A percentile compares a stretch with the other conserved stretches of the same genome.
Evolutionary conservation across 257 asterid species (phyloP).

Genomic region (Solanum acaule): DNA sequence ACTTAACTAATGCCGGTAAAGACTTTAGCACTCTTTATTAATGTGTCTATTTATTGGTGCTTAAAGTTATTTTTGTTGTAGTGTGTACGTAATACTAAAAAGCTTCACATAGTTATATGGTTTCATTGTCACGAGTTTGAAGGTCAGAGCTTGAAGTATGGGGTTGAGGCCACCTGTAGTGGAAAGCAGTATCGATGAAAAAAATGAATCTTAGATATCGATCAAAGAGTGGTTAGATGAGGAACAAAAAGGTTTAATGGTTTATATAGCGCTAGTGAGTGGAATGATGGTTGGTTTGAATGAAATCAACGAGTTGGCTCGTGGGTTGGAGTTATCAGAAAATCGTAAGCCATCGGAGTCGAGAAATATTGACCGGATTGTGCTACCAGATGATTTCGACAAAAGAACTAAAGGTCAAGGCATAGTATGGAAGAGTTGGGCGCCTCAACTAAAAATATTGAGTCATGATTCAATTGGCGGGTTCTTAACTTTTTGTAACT

Average conservation of each 20-base stretch:
- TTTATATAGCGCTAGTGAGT: slow-evolving; percentile 35
- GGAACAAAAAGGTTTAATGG: not conserved
- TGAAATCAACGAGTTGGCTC: slow-evolving; percentile 27
- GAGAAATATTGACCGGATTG: not conserved
- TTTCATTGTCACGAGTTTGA: too few species aligned
- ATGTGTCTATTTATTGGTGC: too few species aligned
- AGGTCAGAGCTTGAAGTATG: too few species aligned
- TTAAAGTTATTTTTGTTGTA: too few species aligned
- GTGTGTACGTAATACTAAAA: too few species aligned
- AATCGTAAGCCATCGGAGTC: slow-evolving; percentile 10
- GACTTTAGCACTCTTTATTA: too few species aligned
- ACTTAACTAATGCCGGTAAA: too few species aligned
- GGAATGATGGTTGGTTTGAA: slow-evolving; percentile 17
- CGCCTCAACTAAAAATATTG: slow-evolving; percentile 27
- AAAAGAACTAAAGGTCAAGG: slow-evolving; percentile 27
- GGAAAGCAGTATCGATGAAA: too few species aligned
- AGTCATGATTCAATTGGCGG: not conserved
- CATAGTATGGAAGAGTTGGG: slow-evolving; percentile 40
- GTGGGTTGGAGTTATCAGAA: slow-evolving; percentile 30
- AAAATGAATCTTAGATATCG: slow-evolving; percentile 7
- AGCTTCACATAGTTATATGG: too few species aligned
- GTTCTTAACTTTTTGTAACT: not conserved
- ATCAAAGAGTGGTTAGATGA: slow-evolving; percentile 24
- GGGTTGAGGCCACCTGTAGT: too few species aligned
- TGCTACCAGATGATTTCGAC: slow-evolving; percentile 21